These are phyloP conservation scores for Hyaloraphidium curvatum DNA, from an alignment of 192 early-diverging fungal genomes.

Conservation along the genomic window DNA sequence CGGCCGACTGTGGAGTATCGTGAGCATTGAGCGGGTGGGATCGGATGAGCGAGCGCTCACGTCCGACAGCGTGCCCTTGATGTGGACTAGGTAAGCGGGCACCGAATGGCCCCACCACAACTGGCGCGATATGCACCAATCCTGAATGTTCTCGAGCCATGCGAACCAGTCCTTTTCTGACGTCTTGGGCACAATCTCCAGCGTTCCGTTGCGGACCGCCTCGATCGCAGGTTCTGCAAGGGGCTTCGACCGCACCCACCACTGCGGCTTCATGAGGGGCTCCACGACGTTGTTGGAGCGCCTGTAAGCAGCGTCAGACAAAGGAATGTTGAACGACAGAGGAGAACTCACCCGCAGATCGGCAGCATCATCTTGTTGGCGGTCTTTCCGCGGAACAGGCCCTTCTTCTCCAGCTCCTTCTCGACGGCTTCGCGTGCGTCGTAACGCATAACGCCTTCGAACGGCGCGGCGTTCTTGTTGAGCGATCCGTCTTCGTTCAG, in stretches of 20 bases:
- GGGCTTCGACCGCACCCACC: conserved; percentile 86
- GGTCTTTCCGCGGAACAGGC: conserved; percentile 63
- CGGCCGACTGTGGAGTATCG: conserved; percentile 8
- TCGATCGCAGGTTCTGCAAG: conserved; percentile 68
- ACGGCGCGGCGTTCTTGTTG: conserved; percentile 79
- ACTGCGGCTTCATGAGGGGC: conserved; percentile 96
- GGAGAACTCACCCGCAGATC: conserved; percentile 39
- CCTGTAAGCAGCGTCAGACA: conserved; percentile 6
- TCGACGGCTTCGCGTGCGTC: conserved; percentile 75
- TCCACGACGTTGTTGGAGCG: conserved; percentile 89
- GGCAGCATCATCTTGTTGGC: conserved; percentile 91
- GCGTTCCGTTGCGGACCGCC: conserved; percentile 57
- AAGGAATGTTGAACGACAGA: neutral
- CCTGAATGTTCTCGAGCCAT: conserved; percentile 88
- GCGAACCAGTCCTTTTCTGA: conserved; percentile 91
- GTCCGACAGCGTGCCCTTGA: conserved; percentile 30
- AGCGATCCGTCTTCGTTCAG: conserved; percentile 91
- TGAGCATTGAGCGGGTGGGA: neutral
- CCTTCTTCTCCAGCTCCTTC: conserved; percentile 70
- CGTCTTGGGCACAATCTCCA: conserved; percentile 63
- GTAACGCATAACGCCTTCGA: conserved; percentile 71
- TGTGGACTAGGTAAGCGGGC: conserved; percentile 83
- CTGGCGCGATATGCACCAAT: conserved; percentile 98
- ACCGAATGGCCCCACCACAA: conserved; percentile 98
- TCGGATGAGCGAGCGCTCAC: neutral